Conservation (phyloP, 2,329 filamentous ascomycete genomes). For the Chrysosporium keratinophilum region DNA sequence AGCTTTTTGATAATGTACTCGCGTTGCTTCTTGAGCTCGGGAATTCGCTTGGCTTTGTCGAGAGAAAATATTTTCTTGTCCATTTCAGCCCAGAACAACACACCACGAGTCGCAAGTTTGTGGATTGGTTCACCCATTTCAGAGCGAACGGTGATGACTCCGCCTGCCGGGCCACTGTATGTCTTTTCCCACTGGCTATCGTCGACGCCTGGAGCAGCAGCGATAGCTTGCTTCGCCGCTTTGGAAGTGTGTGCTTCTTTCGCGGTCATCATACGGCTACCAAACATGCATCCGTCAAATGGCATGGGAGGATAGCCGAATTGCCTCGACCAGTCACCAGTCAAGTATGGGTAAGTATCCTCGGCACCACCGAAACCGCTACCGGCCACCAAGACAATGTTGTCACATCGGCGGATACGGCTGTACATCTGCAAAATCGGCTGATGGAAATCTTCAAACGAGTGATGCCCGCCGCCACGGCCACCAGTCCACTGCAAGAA, state of each 20-base stretch:
- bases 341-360: constrained; percentile 86
- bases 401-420: constrained; percentile 71
- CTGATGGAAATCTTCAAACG: constrained; percentile 89
- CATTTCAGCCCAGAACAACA: constrained; percentile 97
- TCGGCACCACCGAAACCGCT: constrained; percentile 85
- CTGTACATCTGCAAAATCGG: constrained; percentile 86
- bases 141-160: constrained; percentile 90
- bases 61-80: constrained; percentile 95
- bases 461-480: constrained; percentile 87
- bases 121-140: constrained; percentile 99
- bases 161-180: constrained; percentile 81
- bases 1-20: constrained; percentile 91
- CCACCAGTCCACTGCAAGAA: constrained; percentile 92
- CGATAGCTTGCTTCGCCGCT: constrained; percentile 80
- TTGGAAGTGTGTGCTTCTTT: constrained; percentile 84
- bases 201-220: constrained; percentile 70
- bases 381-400: constrained; percentile 80
- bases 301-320: constrained; percentile 89
- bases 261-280: constrained; percentile 88
- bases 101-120: constrained; percentile 93
- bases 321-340: constrained; percentile 74
- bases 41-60: constrained; percentile 84
- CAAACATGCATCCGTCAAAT: constrained; percentile 83
- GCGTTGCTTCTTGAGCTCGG: constrained; percentile 77
- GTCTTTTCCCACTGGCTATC: constrained; percentile 84